Evolutionary conservation across 768 basidiomycete species (phyloP).

Genomic region (Panaeolus cyanescens): DNA sequence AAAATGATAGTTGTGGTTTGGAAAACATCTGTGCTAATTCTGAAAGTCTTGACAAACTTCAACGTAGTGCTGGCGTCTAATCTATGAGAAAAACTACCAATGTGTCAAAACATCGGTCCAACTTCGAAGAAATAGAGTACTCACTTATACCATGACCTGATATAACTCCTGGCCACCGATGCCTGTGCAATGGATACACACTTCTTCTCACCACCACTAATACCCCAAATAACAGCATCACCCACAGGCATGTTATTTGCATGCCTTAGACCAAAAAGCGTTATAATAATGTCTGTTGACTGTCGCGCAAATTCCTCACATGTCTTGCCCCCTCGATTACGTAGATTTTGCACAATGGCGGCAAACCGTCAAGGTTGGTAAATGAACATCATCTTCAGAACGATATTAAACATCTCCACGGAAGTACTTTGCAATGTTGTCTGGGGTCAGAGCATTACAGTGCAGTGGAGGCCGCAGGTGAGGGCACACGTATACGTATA

Average conservation of each 20-base stretch:
- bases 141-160: constrained; percentile 72
- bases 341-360: constrained; percentile 67
- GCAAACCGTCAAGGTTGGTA: constrained; percentile 85
- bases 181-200: constrained; percentile 68
- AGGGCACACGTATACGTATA: too few species aligned
- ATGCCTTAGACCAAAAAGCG: constrained; percentile 77
- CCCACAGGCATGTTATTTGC: constrained; percentile 75
- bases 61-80: constrained; percentile 71
- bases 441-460: constrained; percentile 75
- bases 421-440: constrained; percentile 62
- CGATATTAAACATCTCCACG: constrained; percentile 83
- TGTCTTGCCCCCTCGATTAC: constrained; percentile 42
- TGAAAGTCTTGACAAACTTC: constrained; percentile 69
- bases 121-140: constrained; percentile 9
- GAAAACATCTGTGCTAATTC: constrained; percentile 60
- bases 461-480: too few species aligned
- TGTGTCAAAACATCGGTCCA: not conserved
- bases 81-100: constrained; percentile 58
- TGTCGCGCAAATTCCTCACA: constrained; percentile 45
- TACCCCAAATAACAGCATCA: constrained; percentile 72
- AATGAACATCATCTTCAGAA: constrained; percentile 85
- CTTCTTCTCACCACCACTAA: constrained; percentile 79
- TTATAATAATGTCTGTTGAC: constrained; percentile 57
- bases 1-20: constrained; percentile 70
- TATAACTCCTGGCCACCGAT: constrained; percentile 54